These are phyloP conservation scores for Populus trichocarpa DNA, from an alignment of 441 rosid species.

Conservation along the genomic window DNA sequence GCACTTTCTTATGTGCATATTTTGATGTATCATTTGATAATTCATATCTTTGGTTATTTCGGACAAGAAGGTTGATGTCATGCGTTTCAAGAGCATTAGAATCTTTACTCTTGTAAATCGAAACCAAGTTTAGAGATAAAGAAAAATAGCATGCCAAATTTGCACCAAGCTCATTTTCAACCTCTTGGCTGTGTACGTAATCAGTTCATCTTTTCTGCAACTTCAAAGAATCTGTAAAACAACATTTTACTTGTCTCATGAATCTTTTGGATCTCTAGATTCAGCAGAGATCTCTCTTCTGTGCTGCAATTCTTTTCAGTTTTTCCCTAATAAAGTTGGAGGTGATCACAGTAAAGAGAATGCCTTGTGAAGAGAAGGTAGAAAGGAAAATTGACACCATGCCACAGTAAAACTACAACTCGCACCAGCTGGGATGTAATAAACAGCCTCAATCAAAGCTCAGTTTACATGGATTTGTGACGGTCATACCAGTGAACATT, in stretches of 20 bases:
- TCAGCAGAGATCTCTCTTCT: not conserved
- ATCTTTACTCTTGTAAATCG: slow-evolving; percentile 27
- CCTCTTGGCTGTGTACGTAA: not conserved
- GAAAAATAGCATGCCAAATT: slow-evolving; percentile 6
- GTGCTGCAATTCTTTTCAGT: not conserved
- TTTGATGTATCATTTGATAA: slow-evolving; percentile 10
- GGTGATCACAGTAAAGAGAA: not conserved
- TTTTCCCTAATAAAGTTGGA: not conserved
- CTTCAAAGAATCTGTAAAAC: not conserved
- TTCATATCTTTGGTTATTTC: not conserved
- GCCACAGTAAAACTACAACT: not conserved
- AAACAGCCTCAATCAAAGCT: not conserved
- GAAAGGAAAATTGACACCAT: not conserved
- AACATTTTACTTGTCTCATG: not conserved
- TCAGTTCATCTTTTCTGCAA: not conserved
- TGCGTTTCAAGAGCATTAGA: not conserved
- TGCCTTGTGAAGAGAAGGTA: not conserved
- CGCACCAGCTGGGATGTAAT: not conserved
- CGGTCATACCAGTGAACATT: slow-evolving; percentile 9
- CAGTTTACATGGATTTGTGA: not conserved
- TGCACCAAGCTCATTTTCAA: not conserved
- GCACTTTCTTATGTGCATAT: slow-evolving; percentile 2
- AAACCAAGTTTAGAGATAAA: not conserved
- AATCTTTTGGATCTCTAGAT: not conserved
- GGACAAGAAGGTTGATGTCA: not conserved